Conservation (phyloP, 495 filamentous ascomycete genomes). For the Xanthoparmelia taractica region DNA sequence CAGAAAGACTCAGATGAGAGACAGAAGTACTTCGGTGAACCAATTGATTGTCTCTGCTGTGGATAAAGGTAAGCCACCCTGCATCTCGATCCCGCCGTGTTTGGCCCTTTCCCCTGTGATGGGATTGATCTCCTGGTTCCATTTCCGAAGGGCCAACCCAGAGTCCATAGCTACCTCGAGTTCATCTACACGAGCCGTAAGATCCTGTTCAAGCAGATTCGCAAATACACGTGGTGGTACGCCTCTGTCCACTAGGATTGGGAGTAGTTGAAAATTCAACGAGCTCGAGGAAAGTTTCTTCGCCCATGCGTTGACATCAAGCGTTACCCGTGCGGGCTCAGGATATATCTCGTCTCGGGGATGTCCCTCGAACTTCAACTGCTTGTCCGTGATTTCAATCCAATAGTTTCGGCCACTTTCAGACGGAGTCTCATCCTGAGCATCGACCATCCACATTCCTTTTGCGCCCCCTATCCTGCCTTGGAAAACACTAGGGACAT, state of each 20-base stretch:
- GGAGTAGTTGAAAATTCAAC: slow-evolving; percentile 73
- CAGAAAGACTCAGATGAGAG: background rate
- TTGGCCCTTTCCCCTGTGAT: slow-evolving; percentile 22
- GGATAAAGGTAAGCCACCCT: slow-evolving; percentile 46
- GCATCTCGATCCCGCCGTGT: slow-evolving; percentile 34
- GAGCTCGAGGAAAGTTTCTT: slow-evolving; percentile 53
- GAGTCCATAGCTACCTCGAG: slow-evolving; percentile 51
- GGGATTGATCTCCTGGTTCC: slow-evolving; percentile 41
- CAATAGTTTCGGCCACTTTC: slow-evolving; percentile 39
- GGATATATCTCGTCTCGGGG: slow-evolving; percentile 36
- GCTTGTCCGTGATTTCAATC: slow-evolving; percentile 74
- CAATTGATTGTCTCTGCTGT: slow-evolving; percentile 45
- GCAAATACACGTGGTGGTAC: slow-evolving; percentile 43
- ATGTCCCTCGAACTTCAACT: slow-evolving; percentile 69
- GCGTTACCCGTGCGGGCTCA: slow-evolving; percentile 51
- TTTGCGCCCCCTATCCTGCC: slow-evolving; percentile 78
- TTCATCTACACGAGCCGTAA: slow-evolving; percentile 50
- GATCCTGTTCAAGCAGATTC: slow-evolving; percentile 48
- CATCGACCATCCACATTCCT: slow-evolving; percentile 78
- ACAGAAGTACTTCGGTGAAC: slow-evolving; percentile 44
- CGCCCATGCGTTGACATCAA: slow-evolving; percentile 63
- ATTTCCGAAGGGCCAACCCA: slow-evolving; percentile 45
- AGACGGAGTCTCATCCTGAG: slow-evolving; percentile 36
- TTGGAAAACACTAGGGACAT: slow-evolving; percentile 69
- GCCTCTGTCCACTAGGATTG: slow-evolving; percentile 63